phyloP scores from a whole-genome alignment of 768 basidiomycete genomes.

The Strobilomyces confusus region DNA sequence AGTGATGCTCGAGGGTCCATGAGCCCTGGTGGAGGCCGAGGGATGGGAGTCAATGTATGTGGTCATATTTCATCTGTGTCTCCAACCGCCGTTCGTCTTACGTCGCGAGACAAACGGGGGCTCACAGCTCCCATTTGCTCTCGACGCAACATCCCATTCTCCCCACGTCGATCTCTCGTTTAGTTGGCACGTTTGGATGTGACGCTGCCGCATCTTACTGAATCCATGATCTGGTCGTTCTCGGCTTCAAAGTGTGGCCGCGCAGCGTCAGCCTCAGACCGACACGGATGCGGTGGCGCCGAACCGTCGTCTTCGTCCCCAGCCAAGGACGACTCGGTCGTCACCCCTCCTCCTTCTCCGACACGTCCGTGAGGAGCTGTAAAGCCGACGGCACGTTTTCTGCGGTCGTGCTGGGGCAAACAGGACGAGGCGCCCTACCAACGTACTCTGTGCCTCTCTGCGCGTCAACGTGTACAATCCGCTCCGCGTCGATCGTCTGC shows the following conservation, averaged over 20 bases:
- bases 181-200: too few relatives aligned
- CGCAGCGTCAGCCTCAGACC: slow-evolving; percentile 43
- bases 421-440: slow-evolving; percentile 37
- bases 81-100: not conserved
- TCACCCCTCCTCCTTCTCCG: slow-evolving; percentile 38
- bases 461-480: slow-evolving; percentile 52
- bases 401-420: slow-evolving; percentile 28
- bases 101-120: not conserved
- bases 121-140: slow-evolving; percentile 76
- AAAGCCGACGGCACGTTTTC: slow-evolving; percentile 40
- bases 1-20: slow-evolving; percentile 85
- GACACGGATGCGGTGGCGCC: slow-evolving; percentile 46
- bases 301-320: slow-evolving; percentile 39
- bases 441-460: slow-evolving; percentile 46
- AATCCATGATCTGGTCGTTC: too few relatives aligned
- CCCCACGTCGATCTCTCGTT: slow-evolving; percentile 51
- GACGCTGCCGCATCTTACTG: too few relatives aligned
- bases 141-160: slow-evolving; percentile 83
- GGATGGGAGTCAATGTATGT: slow-evolving; percentile 72
- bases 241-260: slow-evolving; percentile 13
- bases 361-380: slow-evolving; percentile 33
- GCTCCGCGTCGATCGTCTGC: slow-evolving; percentile 74
- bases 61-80: slow-evolving; percentile 72
- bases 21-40: slow-evolving; percentile 66
- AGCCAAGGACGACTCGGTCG: slow-evolving; percentile 16